Evolutionary conservation across 2,329 filamentous ascomycete species (phyloP).

Genomic region (Ophiosphaerella herpotricha): DNA sequence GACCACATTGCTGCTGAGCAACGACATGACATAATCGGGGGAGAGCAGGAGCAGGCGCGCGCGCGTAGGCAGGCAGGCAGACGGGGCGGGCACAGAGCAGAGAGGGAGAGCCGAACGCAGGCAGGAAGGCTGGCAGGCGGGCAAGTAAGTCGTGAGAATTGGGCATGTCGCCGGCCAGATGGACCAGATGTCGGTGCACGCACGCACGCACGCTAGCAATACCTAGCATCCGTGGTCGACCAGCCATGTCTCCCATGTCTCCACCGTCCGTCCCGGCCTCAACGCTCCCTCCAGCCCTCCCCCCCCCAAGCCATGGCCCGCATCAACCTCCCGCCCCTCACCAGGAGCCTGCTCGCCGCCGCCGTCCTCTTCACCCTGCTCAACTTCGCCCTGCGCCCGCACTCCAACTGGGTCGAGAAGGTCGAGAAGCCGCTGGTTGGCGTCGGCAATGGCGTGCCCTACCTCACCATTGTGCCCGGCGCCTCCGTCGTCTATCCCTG

Average conservation of each 20-base stretch:
- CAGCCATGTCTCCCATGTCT: too few relatives aligned
- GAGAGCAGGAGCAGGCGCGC: not conserved
- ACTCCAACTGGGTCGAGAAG: constrained; percentile 53
- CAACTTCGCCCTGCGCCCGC: constrained; percentile 72
- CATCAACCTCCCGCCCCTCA: constrained; percentile 91
- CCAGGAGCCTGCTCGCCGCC: constrained; percentile 76
- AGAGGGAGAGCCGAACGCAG: too few relatives aligned
- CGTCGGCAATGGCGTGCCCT: constrained; percentile 73
- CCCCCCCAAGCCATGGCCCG: constrained; percentile 64
- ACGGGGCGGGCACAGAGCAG: too few relatives aligned
- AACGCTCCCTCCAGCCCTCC: too few relatives aligned
- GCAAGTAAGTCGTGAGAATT: too few relatives aligned
- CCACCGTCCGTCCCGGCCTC: too few relatives aligned
- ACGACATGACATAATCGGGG: constrained; percentile 48
- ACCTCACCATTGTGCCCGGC: constrained; percentile 84
- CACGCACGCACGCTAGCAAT: not conserved
- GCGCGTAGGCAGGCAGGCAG: too few relatives aligned
- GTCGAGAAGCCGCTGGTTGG: constrained; percentile 46
- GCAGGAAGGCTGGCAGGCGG: too few relatives aligned
- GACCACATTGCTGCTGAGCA: constrained; percentile 64
- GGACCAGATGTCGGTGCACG: not conserved
- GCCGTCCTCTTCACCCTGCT: constrained; percentile 79
- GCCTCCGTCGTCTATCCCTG: constrained; percentile 87
- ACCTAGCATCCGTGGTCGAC: too few relatives aligned
- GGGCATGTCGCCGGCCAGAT: too few relatives aligned